Evolutionary conservation across 768 basidiomycete genomes (phyloP).

Genomic region (Holtermannia corniformis): DNA sequence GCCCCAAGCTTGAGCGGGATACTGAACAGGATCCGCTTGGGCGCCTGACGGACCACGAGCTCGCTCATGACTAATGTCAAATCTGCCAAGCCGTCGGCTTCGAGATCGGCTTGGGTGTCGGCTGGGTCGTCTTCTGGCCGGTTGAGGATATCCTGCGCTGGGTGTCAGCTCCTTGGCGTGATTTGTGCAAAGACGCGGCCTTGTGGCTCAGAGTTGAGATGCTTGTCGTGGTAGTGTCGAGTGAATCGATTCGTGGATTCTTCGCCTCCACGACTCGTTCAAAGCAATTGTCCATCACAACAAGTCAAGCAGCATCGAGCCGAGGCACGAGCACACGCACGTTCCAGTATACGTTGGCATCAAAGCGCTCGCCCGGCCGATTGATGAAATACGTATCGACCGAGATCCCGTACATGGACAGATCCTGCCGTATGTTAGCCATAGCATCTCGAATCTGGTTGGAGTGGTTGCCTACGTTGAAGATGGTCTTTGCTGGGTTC

Average conservation of each 20-base stretch:
- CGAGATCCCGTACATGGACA: slow-evolving; percentile 24
- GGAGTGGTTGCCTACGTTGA: slow-evolving; percentile 17
- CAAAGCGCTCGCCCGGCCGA: slow-evolving; percentile 23
- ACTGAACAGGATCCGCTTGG: slow-evolving; percentile 73
- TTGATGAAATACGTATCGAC: slow-evolving; percentile 35
- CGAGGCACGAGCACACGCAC: no score
- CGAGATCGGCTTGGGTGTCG: slow-evolving; percentile 56
- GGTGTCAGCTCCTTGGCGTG: not conserved
- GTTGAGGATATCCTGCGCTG: slow-evolving; percentile 31
- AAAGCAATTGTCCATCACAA: not conserved
- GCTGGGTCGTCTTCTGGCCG: slow-evolving; percentile 44
- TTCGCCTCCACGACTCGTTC: not conserved
- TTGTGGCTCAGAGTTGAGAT: no score
- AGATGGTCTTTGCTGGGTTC: slow-evolving; percentile 32
- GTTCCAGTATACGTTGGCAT: slow-evolving; percentile 30
- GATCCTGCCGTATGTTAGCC: slow-evolving; percentile 15
- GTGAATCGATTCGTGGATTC: slow-evolving; percentile 23
- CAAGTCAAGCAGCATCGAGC: not conserved
- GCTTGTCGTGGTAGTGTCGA: not conserved
- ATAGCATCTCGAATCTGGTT: not conserved
- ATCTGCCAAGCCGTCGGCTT: slow-evolving; percentile 28
- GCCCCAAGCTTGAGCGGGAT: slow-evolving; percentile 67
- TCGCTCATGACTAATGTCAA: slow-evolving; percentile 33
- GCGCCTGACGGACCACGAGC: slow-evolving; percentile 37
- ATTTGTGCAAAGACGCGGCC: not conserved